Conservation (phyloP, 768 basidiomycete species). For the Boletales sp. region DNA sequence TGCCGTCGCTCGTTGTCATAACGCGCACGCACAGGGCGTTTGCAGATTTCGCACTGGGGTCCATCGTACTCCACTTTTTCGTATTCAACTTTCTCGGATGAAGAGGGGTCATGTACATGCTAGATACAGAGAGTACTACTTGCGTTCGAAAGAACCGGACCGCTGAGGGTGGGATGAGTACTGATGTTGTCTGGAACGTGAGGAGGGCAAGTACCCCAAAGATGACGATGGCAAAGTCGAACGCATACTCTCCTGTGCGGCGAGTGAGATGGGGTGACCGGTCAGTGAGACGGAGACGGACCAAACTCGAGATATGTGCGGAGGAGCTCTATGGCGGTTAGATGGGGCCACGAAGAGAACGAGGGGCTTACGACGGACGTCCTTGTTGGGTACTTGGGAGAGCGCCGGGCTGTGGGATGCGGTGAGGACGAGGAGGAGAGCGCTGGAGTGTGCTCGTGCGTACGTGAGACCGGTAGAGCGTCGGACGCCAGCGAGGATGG, state of each 20-base stretch:
- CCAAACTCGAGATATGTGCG: slow-evolving; percentile 79
- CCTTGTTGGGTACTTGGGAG: slow-evolving; percentile 80
- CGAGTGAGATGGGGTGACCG: not conserved
- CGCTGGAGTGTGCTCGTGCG: slow-evolving; percentile 24
- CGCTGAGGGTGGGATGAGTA: slow-evolving; percentile 41
- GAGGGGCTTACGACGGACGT: slow-evolving; percentile 68
- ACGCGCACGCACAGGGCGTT: slow-evolving; percentile 66
- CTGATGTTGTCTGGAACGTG: not conserved
- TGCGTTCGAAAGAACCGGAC: slow-evolving; percentile 70
- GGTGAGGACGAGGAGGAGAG: not conserved
- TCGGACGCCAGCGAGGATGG: slow-evolving; percentile 80
- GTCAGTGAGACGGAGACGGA: slow-evolving; percentile 30
- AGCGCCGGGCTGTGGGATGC: slow-evolving; percentile 57
- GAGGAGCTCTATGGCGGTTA: slow-evolving; percentile 52
- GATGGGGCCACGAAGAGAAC: not conserved
- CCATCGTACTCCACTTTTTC: slow-evolving; percentile 95
- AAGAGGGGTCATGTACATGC: too few relatives aligned
- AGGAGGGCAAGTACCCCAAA: slow-evolving; percentile 53
- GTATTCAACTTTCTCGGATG: slow-evolving; percentile 98
- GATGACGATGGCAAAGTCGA: slow-evolving; percentile 83
- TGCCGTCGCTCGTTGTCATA: not conserved
- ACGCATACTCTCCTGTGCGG: slow-evolving; percentile 70
- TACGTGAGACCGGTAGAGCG: slow-evolving; percentile 86
- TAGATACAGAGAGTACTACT: slow-evolving; percentile 1
- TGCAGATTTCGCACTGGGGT: slow-evolving; percentile 94